Conservation (phyloP, 441 rosid genomes). For the Pelargonium exstipulatum region DNA sequence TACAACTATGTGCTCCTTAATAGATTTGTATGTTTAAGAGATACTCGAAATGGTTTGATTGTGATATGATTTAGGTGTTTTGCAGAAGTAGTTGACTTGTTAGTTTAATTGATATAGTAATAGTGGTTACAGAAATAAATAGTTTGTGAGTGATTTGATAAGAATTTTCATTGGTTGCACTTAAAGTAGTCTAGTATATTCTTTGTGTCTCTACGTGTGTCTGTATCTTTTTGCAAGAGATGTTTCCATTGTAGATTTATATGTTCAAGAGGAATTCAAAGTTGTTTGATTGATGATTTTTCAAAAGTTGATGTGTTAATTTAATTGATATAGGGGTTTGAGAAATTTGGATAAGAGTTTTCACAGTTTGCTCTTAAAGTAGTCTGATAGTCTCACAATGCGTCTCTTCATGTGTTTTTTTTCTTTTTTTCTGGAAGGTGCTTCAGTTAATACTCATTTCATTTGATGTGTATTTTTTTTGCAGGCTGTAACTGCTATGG, state of each 20-base stretch:
- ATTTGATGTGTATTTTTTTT: neutral
- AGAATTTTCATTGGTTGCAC: too few relatives aligned
- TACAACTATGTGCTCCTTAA: neutral
- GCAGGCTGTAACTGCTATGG: slow-evolving; percentile 93
- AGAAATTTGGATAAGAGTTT: neutral
- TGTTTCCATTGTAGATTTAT: too few relatives aligned
- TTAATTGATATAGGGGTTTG: neutral
- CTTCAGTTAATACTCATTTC: neutral
- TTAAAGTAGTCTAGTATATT: too few relatives aligned
- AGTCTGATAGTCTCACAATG: neutral
- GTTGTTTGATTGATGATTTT: too few relatives aligned
- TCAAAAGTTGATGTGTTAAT: neutral
- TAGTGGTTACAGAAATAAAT: neutral
- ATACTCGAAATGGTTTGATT: neutral
- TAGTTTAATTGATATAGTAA: neutral
- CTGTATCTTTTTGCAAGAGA: too few relatives aligned
- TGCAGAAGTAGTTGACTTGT: too few relatives aligned
- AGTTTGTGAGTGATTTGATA: neutral
- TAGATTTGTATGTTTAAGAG: neutral
- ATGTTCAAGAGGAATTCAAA: too few relatives aligned
- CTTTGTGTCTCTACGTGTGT: too few relatives aligned
- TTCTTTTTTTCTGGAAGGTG: neutral
- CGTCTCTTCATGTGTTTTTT: neutral
- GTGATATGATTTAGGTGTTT: neutral
- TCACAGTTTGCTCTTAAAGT: neutral